Percentiles rank a stretch among this genome's conserved stretches.
phyloP scores from a whole-genome alignment of 2,329 filamentous ascomycete species.

The Lachnellula hyalina region DNA sequence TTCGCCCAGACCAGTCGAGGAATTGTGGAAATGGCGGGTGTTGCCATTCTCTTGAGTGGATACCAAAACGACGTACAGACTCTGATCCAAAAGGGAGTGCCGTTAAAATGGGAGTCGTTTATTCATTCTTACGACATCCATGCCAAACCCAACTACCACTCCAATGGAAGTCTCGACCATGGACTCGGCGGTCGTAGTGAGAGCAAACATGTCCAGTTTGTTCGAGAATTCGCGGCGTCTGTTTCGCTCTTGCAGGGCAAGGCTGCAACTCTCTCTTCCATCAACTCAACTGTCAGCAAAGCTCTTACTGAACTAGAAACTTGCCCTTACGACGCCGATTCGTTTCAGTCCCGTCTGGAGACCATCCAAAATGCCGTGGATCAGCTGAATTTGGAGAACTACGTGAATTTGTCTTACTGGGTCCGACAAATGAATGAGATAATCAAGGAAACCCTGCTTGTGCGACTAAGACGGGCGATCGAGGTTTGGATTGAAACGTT shows the following conservation, averaged over 20 bases:
- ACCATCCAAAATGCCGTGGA: constrained; percentile 89
- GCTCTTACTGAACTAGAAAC: constrained; percentile 76
- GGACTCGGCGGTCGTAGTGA: constrained; percentile 58
- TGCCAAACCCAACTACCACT: constrained; percentile 57
- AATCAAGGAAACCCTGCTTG: constrained; percentile 73
- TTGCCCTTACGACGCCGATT: constrained; percentile 74
- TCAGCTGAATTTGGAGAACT: constrained; percentile 93
- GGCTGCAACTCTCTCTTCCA: constrained; percentile 69
- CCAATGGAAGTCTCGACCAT: constrained; percentile 55
- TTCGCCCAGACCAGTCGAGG: constrained; percentile 82
- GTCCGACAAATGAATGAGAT: constrained; percentile 80
- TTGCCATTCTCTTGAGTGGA: constrained; percentile 80
- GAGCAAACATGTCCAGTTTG: constrained; percentile 94
- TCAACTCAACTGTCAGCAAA: constrained; percentile 76
- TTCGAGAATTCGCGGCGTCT: constrained; percentile 83
- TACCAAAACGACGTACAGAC: constrained; percentile 87
- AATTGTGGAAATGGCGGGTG: constrained; percentile 80
- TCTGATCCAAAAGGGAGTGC: constrained; percentile 80
- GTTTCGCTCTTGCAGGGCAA: constrained; percentile 87
- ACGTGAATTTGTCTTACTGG: constrained; percentile 88
- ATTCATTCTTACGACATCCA: constrained; percentile 94
- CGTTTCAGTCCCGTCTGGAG: constrained; percentile 76
- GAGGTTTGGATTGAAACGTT: constrained; percentile 85
- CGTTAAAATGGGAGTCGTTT: constrained; percentile 94
- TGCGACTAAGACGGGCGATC: constrained; percentile 80